These are phyloP conservation scores for Dacryopinax spathularia DNA, from an alignment of 768 basidiomycete species.

Conservation along the genomic window DNA sequence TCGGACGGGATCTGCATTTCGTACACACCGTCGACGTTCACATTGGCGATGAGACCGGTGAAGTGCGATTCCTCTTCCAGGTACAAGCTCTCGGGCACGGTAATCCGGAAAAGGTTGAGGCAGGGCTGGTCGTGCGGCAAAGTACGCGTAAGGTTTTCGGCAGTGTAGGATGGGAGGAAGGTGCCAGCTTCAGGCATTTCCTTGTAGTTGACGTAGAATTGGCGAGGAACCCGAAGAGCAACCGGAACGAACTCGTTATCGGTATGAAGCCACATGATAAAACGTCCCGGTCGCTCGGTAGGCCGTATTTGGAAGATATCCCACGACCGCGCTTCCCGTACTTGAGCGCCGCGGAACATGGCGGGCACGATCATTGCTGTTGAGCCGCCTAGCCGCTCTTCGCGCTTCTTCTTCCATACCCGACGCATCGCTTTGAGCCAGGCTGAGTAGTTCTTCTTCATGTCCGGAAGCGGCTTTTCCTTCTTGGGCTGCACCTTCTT, in stretches of 20 bases:
- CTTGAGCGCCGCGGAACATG: slow-evolving; percentile 54
- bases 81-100: slow-evolving; percentile 72
- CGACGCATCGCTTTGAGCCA: slow-evolving; percentile 68
- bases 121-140: slow-evolving; percentile 68
- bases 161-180: slow-evolving; percentile 57
- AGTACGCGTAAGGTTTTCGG: slow-evolving; percentile 58
- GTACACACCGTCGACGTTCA: slow-evolving; percentile 87
- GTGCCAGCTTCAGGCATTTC: slow-evolving; percentile 45
- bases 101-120: slow-evolving; percentile 66
- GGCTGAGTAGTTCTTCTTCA: slow-evolving; percentile 46
- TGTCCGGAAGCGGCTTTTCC: slow-evolving; percentile 44
- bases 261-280: slow-evolving; percentile 74
- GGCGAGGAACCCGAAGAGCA: slow-evolving; percentile 70
- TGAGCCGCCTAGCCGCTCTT: slow-evolving; percentile 31
- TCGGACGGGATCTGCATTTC: slow-evolving; percentile 61
- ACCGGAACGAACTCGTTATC: slow-evolving; percentile 66
- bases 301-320: slow-evolving; percentile 83
- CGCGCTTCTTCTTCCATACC: slow-evolving; percentile 54
- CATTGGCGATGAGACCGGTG: slow-evolving; percentile 80
- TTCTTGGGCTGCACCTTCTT: slow-evolving; percentile 32
- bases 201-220: slow-evolving; percentile 88
- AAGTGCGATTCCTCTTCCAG: slow-evolving; percentile 80
- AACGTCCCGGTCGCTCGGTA: slow-evolving; percentile 64
- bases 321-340: slow-evolving; percentile 47
- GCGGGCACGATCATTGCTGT: slow-evolving; percentile 37